phyloP scores from a whole-genome alignment of 208 protist genomes.

The Leishmania amazonensis region DNA sequence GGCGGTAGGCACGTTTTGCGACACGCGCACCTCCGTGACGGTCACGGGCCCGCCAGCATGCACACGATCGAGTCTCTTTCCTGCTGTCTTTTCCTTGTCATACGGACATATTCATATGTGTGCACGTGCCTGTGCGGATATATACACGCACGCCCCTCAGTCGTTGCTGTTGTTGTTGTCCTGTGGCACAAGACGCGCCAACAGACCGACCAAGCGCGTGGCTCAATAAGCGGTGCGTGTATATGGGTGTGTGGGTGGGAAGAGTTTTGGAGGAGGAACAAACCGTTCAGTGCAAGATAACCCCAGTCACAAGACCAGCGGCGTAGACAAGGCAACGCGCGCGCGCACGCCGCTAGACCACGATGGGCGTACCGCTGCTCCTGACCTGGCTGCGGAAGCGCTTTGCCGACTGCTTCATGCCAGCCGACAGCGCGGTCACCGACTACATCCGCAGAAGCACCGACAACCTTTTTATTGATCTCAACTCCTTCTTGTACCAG shows the following conservation, averaged over 20 bases:
- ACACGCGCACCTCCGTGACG: too few species aligned
- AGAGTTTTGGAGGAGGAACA: background rate
- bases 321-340: background rate
- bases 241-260: background rate
- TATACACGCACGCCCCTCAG: background rate
- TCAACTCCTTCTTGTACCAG: constrained; percentile 88
- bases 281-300: background rate
- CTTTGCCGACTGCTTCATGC: constrained; percentile 82
- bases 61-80: too few species aligned
- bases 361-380: constrained; percentile 86
- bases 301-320: background rate
- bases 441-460: constrained; percentile 21
- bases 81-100: background rate
- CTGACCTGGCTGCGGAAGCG: constrained; percentile 82
- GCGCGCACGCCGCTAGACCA: background rate
- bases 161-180: background rate
- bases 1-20: background rate
- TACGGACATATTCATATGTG: background rate
- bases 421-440: constrained; percentile 41
- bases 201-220: background rate
- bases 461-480: constrained; percentile 86
- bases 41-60: too few species aligned
- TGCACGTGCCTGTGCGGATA: background rate
- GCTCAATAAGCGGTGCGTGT: background rate
- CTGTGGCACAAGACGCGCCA: background rate